Evolutionary conservation across 2,329 filamentous ascomycete species (phyloP).

Genomic region (Colletotrichum gigasporum): DNA sequence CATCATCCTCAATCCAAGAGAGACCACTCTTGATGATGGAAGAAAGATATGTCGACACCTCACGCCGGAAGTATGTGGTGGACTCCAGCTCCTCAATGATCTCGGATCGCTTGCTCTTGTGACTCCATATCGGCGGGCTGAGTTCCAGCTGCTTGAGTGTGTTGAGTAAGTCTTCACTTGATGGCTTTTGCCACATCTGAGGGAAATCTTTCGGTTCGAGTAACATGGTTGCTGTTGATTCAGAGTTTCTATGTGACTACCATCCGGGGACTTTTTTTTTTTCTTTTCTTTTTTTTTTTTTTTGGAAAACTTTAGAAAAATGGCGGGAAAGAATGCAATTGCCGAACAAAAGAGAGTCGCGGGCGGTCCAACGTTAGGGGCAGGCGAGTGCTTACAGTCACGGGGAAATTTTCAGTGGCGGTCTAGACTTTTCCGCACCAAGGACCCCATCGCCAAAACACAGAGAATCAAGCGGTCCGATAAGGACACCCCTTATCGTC

Average conservation of each 20-base stretch:
- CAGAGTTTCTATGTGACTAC: constrained; percentile 17
- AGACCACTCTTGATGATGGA: constrained; percentile 74
- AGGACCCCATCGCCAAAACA: constrained; percentile 27
- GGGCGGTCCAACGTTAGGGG: background rate
- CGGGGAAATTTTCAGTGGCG: constrained; percentile 28
- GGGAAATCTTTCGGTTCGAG: constrained; percentile 70
- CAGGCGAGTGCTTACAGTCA: background rate
- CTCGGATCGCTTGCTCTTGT: constrained; percentile 51
- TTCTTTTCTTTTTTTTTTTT: constrained; percentile 2
- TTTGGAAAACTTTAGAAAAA: background rate
- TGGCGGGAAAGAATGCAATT: background rate
- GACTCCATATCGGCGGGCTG: constrained; percentile 75
- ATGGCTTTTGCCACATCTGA: constrained; percentile 82
- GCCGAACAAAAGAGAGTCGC: background rate
- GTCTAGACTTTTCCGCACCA: constrained; percentile 19
- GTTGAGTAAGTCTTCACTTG: constrained; percentile 68
- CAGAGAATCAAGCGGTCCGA: background rate
- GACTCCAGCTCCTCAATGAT: constrained; percentile 52
- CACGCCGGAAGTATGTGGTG: constrained; percentile 54
- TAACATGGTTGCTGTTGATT: constrained; percentile 37
- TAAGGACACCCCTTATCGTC: constrained; percentile 20
- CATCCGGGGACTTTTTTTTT: too few species aligned
- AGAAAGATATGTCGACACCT: constrained; percentile 73
- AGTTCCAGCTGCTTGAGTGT: constrained; percentile 74
- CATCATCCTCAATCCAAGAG: constrained; percentile 74